Conservation (phyloP, 2,329 filamentous ascomycete genomes). For the Curvularia verruculosa region DNA sequence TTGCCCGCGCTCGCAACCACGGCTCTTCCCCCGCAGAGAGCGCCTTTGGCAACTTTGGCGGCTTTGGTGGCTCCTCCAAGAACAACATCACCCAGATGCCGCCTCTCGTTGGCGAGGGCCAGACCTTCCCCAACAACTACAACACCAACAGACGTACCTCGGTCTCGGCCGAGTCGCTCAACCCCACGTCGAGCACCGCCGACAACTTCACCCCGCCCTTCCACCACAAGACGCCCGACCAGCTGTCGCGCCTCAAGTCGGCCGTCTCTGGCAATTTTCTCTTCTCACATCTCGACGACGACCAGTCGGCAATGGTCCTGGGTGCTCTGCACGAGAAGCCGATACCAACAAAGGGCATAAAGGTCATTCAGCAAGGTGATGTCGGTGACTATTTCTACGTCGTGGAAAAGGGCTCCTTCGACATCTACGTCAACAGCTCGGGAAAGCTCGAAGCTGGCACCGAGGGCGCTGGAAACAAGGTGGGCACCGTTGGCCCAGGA, state of each 20-base stretch:
- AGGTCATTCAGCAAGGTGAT: slow-evolving; percentile 95
- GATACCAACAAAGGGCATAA: slow-evolving; percentile 85
- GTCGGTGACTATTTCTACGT: slow-evolving; percentile 98
- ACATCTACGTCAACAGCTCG: slow-evolving; percentile 83
- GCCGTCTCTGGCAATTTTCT: slow-evolving; percentile 91
- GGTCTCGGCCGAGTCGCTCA: slow-evolving; percentile 94
- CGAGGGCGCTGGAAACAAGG: slow-evolving; percentile 82
- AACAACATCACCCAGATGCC: slow-evolving; percentile 49
- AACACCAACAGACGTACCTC: slow-evolving; percentile 93
- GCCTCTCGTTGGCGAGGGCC: slow-evolving; percentile 59
- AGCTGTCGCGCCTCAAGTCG: slow-evolving; percentile 76
- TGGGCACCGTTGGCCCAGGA: slow-evolving; percentile 81
- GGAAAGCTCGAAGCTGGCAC: slow-evolving; percentile 79
- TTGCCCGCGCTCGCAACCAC: slow-evolving; percentile 45
- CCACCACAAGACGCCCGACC: slow-evolving; percentile 82
- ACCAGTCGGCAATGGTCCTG: slow-evolving; percentile 84
- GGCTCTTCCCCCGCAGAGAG: slow-evolving; percentile 48
- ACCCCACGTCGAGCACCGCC: slow-evolving; percentile 80
- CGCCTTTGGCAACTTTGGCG: slow-evolving; percentile 49
- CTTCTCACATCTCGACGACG: slow-evolving; percentile 92
- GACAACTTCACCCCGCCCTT: slow-evolving; percentile 90
- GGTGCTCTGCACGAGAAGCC: slow-evolving; percentile 93
- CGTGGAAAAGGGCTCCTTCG: slow-evolving; percentile 87
- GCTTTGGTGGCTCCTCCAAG: slow-evolving; percentile 40
- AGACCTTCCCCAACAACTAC: slow-evolving; percentile 88